Evolutionary conservation across 2,329 filamentous ascomycete genomes (phyloP).

Genomic region (Aureobasidium lini): DNA sequence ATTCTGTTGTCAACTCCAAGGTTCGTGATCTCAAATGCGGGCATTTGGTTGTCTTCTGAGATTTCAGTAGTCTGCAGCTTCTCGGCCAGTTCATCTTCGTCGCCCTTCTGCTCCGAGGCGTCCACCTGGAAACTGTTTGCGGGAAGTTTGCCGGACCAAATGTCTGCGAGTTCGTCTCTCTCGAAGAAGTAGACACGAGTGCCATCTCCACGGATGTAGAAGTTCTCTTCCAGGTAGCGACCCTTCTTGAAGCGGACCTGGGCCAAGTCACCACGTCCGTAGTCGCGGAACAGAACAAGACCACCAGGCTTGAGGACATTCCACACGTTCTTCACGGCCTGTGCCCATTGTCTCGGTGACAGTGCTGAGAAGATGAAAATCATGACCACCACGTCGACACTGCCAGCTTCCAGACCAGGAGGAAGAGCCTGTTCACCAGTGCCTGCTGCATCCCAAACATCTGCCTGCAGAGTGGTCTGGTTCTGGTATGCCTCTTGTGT

Average conservation of each 20-base stretch:
- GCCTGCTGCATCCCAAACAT: slow-evolving; percentile 87
- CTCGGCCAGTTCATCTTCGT: slow-evolving; percentile 16
- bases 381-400: slow-evolving; percentile 85
- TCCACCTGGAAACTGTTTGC: slow-evolving; percentile 25
- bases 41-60: slow-evolving; percentile 16
- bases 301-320: slow-evolving; percentile 83
- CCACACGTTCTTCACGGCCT: slow-evolving; percentile 73
- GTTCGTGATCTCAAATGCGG: slow-evolving; percentile 59
- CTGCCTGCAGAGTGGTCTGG: slow-evolving; percentile 61
- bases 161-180: slow-evolving; percentile 66
- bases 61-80: slow-evolving; percentile 15
- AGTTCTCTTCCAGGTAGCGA: slow-evolving; percentile 89
- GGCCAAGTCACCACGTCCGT: slow-evolving; percentile 88
- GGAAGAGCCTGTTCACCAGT: slow-evolving; percentile 51
- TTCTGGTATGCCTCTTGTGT: slow-evolving; percentile 67
- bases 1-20: slow-evolving; percentile 81
- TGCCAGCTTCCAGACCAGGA: slow-evolving; percentile 66
- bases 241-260: slow-evolving; percentile 97
- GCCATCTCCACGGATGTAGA: slow-evolving; percentile 91
- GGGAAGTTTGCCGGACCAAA: slow-evolving; percentile 56
- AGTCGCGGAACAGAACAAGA: slow-evolving; percentile 91
- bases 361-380: slow-evolving; percentile 97
- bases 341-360: slow-evolving; percentile 73
- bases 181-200: slow-evolving; percentile 98
- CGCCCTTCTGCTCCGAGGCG: slow-evolving; percentile 19